These are phyloP conservation scores for Waltergamsia citrina DNA, from an alignment of 2,329 filamentous ascomycete genomes.

Conservation along the genomic window DNA sequence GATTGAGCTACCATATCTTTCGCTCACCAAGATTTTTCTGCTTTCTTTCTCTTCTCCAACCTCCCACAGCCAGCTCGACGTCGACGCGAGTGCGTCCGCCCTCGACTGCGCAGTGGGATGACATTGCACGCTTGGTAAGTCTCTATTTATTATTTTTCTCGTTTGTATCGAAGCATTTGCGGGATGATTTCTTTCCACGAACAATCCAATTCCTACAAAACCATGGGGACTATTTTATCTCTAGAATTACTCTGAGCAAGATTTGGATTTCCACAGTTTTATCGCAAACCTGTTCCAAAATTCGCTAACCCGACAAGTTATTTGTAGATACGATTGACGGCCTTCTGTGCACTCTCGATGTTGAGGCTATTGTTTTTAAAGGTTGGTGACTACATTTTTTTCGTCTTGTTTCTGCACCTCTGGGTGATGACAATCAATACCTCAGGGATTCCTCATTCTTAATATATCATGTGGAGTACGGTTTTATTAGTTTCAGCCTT, in stretches of 20 bases:
- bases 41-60: conserved; percentile 7
- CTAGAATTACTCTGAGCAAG: conserved; percentile 51
- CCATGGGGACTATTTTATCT: conserved; percentile 43
- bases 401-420: conserved; percentile 7
- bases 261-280: too few relatives aligned
- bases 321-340: too few relatives aligned
- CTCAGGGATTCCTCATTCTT: conserved; percentile 60
- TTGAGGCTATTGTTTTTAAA: conserved; percentile 24
- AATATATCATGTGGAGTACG: conserved; percentile 55
- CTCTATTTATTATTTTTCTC: conserved; percentile 4
- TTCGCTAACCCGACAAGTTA: too few relatives aligned
- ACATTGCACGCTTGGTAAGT: conserved; percentile 2
- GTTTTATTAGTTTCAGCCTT: conserved; percentile 57
- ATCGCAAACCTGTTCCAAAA: too few relatives aligned
- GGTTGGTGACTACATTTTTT: conserved; percentile 26
- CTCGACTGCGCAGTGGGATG: background rate
- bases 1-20: conserved; percentile 12
- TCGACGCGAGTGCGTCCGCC: conserved; percentile 1
- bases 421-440: conserved; percentile 53
- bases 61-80: background rate
- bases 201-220: conserved; percentile 56
- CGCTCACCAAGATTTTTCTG: conserved; percentile 14
- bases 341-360: background rate
- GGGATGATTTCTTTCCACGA: conserved; percentile 30
- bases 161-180: conserved; percentile 21